phyloP scores from a whole-genome alignment of 257 asterid genomes.

The Solanum appendiculatum region DNA sequence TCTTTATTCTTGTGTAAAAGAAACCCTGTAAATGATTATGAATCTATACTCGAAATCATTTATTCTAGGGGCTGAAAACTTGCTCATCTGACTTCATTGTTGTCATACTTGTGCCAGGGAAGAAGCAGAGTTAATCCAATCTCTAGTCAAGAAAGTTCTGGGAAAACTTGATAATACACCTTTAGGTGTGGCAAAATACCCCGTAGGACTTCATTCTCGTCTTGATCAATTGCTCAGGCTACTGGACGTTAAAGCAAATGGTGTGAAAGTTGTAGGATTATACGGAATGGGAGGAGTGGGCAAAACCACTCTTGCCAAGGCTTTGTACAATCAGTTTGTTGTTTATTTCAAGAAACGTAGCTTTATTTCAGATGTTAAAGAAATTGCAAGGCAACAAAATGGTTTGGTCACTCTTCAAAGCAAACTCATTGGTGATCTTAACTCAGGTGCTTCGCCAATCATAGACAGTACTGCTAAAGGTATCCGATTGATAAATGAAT shows the following conservation, averaged over 20 bases:
- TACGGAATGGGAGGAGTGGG: slow-evolving; percentile 16
- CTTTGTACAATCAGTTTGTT: slow-evolving; percentile 5
- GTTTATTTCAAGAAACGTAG: slow-evolving; percentile 10
- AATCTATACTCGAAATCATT: background rate
- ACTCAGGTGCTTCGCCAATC: background rate
- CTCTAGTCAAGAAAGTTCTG: slow-evolving; percentile 4
- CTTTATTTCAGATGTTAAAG: slow-evolving; percentile 19
- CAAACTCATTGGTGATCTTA: slow-evolving; percentile 16
- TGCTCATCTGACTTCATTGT: background rate
- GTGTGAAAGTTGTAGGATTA: slow-evolving; percentile 2
- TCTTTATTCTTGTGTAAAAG: background rate
- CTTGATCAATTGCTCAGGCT: background rate
- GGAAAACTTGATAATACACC: slow-evolving; percentile 15
- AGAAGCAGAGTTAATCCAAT: slow-evolving; percentile 6
- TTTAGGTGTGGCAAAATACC: slow-evolving; percentile 15
- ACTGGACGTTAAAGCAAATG: slow-evolving; percentile 6
- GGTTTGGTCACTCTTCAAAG: slow-evolving; percentile 14
- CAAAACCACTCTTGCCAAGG: slow-evolving; percentile 1
- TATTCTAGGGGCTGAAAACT: background rate
- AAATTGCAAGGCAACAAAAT: background rate
- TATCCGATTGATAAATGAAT: background rate
- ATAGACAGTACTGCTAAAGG: background rate
- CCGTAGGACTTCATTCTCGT: slow-evolving; percentile 18
- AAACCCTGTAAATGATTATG: background rate
- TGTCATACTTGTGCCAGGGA: slow-evolving; percentile 8